A percentile compares a stretch with the other conserved stretches of the same genome.
Evolutionary conservation across 192 early-diverging fungal species (phyloP).

Genomic region (Thamnidium elegans): DNA sequence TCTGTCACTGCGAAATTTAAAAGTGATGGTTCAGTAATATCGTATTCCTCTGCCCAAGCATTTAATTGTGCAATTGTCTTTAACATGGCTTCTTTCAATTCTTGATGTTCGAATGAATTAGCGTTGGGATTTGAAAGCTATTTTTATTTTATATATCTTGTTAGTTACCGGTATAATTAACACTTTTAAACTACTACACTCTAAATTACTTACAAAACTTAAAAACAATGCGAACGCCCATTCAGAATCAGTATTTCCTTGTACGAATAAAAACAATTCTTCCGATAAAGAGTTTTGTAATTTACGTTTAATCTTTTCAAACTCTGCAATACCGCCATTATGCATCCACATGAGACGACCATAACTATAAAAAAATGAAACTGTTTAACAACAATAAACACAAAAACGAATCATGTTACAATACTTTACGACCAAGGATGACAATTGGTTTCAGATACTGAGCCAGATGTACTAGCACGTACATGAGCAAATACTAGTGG

Average conservation of each 20-base stretch:
- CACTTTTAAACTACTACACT: too few species aligned
- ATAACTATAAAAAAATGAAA: conserved; percentile 25
- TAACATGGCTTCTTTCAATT: conserved; percentile 70
- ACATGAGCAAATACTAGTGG: conserved; percentile 78
- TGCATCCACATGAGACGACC: conserved; percentile 84
- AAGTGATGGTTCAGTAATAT: conserved; percentile 60
- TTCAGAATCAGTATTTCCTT: conserved; percentile 81
- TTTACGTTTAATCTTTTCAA: conserved; percentile 67
- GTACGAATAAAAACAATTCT: conserved; percentile 64
- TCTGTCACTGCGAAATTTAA: conserved; percentile 86
- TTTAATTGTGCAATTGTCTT: conserved; percentile 74
- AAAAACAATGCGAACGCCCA: conserved; percentile 80
- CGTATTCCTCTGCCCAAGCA: conserved; percentile 62
- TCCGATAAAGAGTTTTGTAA: conserved; percentile 62
- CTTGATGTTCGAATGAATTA: conserved; percentile 53
- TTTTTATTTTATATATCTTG: neutral
- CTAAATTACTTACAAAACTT: conserved; percentile 62
- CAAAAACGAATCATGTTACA: neutral
- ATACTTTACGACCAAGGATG: conserved; percentile 55
- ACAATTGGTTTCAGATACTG: conserved; percentile 75
- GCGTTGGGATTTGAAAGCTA: conserved; percentile 41
- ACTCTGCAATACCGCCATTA: conserved; percentile 69
- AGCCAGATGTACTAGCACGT: conserved; percentile 69
- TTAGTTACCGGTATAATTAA: neutral
- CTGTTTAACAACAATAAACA: conserved; percentile 1